A percentile compares a stretch with the other conserved stretches of the same genome.
phyloP scores from a whole-genome alignment of 352 stramenopile genomes.

The Globisporangium nodosum region DNA sequence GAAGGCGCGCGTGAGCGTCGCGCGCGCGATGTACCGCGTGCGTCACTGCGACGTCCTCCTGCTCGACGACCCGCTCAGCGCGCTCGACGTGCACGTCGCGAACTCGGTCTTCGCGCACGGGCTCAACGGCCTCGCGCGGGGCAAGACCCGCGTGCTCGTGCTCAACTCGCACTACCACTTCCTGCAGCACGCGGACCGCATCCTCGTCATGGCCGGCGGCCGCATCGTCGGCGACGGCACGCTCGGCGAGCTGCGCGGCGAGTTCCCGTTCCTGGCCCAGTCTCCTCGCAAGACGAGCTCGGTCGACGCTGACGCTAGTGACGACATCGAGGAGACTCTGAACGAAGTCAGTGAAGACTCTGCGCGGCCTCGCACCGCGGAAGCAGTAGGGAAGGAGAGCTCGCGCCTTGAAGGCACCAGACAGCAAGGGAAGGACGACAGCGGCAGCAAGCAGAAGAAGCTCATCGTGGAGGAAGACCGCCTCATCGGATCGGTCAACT shows the following conservation, averaged over 20 bases:
- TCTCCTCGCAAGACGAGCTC: constrained; percentile 5
- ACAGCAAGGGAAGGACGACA: background rate
- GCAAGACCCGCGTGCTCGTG: constrained; percentile 33
- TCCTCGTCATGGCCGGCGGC: constrained; percentile 34
- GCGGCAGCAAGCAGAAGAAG: constrained; percentile 19
- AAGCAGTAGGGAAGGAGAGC: no score
- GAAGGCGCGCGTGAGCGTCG: constrained; percentile 60
- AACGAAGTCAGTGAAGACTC: background rate
- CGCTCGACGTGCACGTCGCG: constrained; percentile 46
- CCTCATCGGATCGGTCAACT: constrained; percentile 26
- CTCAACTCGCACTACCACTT: constrained; percentile 44
- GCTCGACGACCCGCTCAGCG: constrained; percentile 63
- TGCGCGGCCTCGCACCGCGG: no score
- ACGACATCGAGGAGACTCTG: background rate
- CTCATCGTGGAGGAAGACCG: constrained; percentile 38
- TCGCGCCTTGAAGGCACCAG: background rate
- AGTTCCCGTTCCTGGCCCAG: constrained; percentile 24
- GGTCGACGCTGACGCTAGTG: background rate
- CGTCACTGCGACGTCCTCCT: constrained; percentile 53
- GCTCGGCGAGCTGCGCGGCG: constrained; percentile 13
- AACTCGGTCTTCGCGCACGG: constrained; percentile 31
- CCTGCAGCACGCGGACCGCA: constrained; percentile 25
- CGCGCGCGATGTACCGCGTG: constrained; percentile 47
- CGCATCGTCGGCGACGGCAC: constrained; percentile 27
- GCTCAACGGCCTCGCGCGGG: constrained; percentile 20